These are phyloP conservation scores for Tetrahymena thermophila DNA, from an alignment of 73 alveolate species.

Conservation along the genomic window DNA sequence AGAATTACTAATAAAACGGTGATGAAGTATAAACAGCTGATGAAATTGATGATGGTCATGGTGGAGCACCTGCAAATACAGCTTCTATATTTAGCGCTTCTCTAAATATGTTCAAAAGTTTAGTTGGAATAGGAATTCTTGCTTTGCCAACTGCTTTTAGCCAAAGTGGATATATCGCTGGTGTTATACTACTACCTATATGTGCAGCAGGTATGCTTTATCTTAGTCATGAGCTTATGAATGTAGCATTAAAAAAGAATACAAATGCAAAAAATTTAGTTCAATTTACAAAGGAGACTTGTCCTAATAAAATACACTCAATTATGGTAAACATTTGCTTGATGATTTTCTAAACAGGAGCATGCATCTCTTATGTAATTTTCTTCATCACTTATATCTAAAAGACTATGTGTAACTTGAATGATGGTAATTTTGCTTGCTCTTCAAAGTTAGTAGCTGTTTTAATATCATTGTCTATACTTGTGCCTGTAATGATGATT, in stretches of 20 bases:
- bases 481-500: neutral
- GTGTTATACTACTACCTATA: neutral
- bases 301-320: neutral
- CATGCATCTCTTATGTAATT: neutral
- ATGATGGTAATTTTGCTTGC: neutral
- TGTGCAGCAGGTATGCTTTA: neutral
- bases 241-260: neutral
- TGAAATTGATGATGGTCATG: neutral
- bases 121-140: neutral
- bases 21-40: neutral
- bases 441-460: neutral
- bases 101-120: neutral
- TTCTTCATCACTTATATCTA: neutral
- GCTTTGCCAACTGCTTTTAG: neutral
- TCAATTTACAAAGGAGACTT: neutral
- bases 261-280: neutral
- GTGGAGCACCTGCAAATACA: neutral
- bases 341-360: neutral
- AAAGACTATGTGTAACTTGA: neutral
- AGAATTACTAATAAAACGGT: neutral
- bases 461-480: neutral
- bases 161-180: neutral
- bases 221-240: neutral
- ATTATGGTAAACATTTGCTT: neutral
- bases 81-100: neutral